Conservation (phyloP, 768 basidiomycete species). For the Lentinula lateritia region DNA sequence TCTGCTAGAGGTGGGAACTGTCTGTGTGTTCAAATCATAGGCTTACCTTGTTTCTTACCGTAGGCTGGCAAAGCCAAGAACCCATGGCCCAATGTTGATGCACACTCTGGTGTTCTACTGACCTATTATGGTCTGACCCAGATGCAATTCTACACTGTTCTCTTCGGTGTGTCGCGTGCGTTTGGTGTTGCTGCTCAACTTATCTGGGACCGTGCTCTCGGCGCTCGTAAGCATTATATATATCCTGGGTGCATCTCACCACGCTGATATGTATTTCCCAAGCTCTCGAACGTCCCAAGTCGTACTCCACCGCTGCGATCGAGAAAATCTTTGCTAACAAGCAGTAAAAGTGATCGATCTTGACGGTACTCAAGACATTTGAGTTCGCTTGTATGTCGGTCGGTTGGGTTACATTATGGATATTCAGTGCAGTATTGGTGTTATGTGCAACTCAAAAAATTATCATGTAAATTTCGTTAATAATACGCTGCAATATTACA, state of each 20-base stretch:
- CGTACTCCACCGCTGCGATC: constrained; percentile 78
- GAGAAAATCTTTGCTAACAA: constrained; percentile 72
- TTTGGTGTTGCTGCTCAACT: constrained; percentile 86
- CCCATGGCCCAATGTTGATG: constrained; percentile 96
- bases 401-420: neutral
- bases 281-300: constrained; percentile 91
- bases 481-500: neutral
- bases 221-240: constrained; percentile 62
- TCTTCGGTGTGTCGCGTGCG: constrained; percentile 95
- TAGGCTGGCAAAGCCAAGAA: constrained; percentile 91
- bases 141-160: constrained; percentile 96
- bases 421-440: neutral
- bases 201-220: constrained; percentile 91
- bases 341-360: constrained; percentile 7
- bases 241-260: neutral
- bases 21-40: neutral
- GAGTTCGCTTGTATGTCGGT: neutral
- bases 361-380: neutral
- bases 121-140: constrained; percentile 83
- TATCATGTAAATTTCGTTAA: neutral
- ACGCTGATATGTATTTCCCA: neutral
- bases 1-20: constrained; percentile 62
- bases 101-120: constrained; percentile 88
- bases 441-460: neutral
- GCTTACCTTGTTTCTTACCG: neutral